These are phyloP conservation scores for Colletotrichum salicis DNA, from an alignment of 2,329 filamentous ascomycete species.

Conservation along the genomic window DNA sequence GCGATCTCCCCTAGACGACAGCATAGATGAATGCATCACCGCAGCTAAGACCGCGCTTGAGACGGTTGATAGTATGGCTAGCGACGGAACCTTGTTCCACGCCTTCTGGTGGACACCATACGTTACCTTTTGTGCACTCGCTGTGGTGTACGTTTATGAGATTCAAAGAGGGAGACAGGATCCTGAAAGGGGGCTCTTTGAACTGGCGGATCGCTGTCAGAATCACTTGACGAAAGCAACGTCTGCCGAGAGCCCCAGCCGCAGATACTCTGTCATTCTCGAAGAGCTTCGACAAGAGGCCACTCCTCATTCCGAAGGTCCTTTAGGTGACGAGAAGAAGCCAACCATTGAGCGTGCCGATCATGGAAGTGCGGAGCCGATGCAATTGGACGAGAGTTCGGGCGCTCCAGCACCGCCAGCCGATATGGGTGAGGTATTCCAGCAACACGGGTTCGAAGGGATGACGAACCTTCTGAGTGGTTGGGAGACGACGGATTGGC, in stretches of 20 bases:
- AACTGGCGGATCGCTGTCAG: conserved; percentile 54
- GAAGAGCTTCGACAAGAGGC: conserved; percentile 59
- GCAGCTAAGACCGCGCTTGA: conserved; percentile 58
- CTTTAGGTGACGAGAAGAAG: background rate
- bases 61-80: conserved; percentile 53
- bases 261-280: conserved; percentile 62
- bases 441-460: conserved; percentile 25
- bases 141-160: conserved; percentile 64
- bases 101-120: conserved; percentile 65
- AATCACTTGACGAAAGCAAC: conserved; percentile 53
- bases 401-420: conserved; percentile 12
- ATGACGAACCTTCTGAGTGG: conserved; percentile 36
- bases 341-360: background rate
- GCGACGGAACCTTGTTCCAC: conserved; percentile 45
- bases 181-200: conserved; percentile 34
- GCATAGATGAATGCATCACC: conserved; percentile 56
- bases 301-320: conserved; percentile 12
- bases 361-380: background rate
- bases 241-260: conserved; percentile 53
- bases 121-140: conserved; percentile 64
- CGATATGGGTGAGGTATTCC: conserved; percentile 27
- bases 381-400: conserved; percentile 12
- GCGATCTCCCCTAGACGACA: conserved; percentile 49
- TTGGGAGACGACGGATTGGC: conserved; percentile 46
- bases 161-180: conserved; percentile 40